Evolutionary conservation across 2,329 filamentous ascomycete genomes (phyloP), one percentile per base, ranked within the genome.

Genomic region (Aspergillus pseudotamarii): DNA sequence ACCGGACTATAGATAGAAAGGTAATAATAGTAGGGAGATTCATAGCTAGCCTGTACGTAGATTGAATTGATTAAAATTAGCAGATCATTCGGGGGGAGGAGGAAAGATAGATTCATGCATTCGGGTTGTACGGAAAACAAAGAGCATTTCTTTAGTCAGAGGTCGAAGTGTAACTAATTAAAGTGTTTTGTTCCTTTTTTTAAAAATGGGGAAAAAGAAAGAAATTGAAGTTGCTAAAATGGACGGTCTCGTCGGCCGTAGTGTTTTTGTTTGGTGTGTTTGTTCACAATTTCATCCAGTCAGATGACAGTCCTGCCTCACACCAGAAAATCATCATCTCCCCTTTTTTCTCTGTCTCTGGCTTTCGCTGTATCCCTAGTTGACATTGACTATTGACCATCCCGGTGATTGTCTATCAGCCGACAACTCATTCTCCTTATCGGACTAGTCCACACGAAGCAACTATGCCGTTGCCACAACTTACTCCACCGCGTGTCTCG

Each of bases 391-490:
- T 8, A 10, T 30, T 30, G 14, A 28, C 23, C 12, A 19, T 14
- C 46, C 26, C 8, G 6, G 9, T 16, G 12, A 10, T 28, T 11
- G 19, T 28, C 46, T 28, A 19, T 28, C 46, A 26, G 45, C 23
- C 21, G 48, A 41, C 38, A 19, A 53, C 19, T 26, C n/a, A 26
- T 26, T n/a, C 48, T 51, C 9, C n/a, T 38, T 11, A 19, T 36
- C 3, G 12, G 28, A 26, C 32, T 55, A 55, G 51, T 36, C 32
- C 51, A 26, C n/a, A 38, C n/a, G 21, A 12, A 55, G 51, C 19
- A 55, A 55, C 32, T 23, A 55, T 21, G 51, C 51, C 51, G 51
- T 55, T 55, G 51, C 51, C 51, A 55, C 51, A 19, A 19, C n/a
- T 38, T 38, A 11, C 51, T 55, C 51, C 51, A 55, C 51, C 11